Percentiles rank a stretch among this genome's conserved stretches.
Conservation (phyloP, 2,329 filamentous ascomycete genomes). For the Trichoderma sp. region DNA sequence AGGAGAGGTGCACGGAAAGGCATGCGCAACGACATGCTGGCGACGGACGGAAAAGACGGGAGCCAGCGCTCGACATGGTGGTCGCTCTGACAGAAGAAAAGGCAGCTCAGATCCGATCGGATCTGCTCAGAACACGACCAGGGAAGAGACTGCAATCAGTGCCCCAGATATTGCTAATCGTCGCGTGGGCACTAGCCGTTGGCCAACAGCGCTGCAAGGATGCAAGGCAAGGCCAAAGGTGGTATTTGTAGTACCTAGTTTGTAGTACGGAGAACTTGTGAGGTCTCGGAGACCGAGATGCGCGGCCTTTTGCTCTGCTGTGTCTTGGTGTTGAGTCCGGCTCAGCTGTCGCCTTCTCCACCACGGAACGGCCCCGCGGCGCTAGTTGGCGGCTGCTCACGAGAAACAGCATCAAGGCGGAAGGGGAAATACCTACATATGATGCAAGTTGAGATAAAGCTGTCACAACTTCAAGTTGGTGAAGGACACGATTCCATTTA, state of each 20-base stretch:
- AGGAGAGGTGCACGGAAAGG: not conserved
- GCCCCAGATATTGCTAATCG: not conserved
- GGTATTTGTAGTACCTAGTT: not conserved
- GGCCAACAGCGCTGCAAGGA: not conserved
- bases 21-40: constrained; percentile 27
- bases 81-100: not conserved
- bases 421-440: too few relatives aligned
- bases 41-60: not conserved
- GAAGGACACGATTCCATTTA: too few relatives aligned
- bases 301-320: constrained; percentile 16
- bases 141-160: too few relatives aligned
- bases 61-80: constrained; percentile 22
- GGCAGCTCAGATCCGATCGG: not conserved
- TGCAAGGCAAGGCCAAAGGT: not conserved
- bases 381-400: constrained; percentile 4
- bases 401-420: too few relatives aligned
- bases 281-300: constrained; percentile 28
- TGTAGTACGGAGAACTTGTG: not conserved
- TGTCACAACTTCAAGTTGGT: not conserved
- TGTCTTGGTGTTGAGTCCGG: not conserved
- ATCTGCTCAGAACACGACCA: not conserved
- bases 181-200: not conserved
- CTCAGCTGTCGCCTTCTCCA: not conserved
- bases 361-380: constrained; percentile 26
- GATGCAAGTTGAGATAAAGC: too few relatives aligned